Evolutionary conservation across 2,329 filamentous ascomycete genomes (phyloP).

Genomic region (Beauveria varroae): DNA sequence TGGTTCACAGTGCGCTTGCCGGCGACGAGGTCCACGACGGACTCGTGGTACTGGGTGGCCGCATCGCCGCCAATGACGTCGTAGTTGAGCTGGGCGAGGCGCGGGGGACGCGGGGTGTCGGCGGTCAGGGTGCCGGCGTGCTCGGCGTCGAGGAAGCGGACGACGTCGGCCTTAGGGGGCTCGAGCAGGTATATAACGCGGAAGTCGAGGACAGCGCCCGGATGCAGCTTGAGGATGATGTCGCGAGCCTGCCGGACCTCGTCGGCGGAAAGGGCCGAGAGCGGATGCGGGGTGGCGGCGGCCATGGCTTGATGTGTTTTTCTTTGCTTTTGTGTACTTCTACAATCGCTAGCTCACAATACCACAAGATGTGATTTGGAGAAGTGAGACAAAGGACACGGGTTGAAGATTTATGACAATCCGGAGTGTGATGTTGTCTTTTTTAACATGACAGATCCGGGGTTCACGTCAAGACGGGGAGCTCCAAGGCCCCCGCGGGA

Average conservation of each 20-base stretch:
- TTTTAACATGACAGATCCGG: neutral
- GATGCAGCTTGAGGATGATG: conserved; percentile 22
- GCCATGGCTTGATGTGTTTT: neutral
- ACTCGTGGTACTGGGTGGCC: conserved; percentile 25
- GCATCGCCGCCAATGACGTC: conserved; percentile 24
- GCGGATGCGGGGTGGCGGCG: conserved; percentile 21
- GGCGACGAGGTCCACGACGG: conserved; percentile 25
- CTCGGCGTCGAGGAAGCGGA: conserved; percentile 38
- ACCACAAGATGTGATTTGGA: no score
- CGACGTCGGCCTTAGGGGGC: conserved; percentile 39
- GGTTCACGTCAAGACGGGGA: neutral
- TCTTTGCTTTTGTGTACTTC: neutral
- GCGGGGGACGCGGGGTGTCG: conserved; percentile 21
- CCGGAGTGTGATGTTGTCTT: neutral
- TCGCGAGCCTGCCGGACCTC: conserved; percentile 29
- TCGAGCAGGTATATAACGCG: conserved; percentile 43
- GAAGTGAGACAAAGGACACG: no score
- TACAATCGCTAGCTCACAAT: no score
- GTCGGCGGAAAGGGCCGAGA: conserved; percentile 21
- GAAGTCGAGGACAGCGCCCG: conserved; percentile 32
- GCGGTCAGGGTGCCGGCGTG: conserved; percentile 26
- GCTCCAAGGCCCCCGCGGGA: neutral
- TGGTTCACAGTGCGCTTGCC: conserved; percentile 19
- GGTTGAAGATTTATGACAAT: no score
- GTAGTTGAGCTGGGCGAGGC: conserved; percentile 35